Conservation (phyloP, 176 grass and related monocot genomes). For the Poa annua region DNA sequence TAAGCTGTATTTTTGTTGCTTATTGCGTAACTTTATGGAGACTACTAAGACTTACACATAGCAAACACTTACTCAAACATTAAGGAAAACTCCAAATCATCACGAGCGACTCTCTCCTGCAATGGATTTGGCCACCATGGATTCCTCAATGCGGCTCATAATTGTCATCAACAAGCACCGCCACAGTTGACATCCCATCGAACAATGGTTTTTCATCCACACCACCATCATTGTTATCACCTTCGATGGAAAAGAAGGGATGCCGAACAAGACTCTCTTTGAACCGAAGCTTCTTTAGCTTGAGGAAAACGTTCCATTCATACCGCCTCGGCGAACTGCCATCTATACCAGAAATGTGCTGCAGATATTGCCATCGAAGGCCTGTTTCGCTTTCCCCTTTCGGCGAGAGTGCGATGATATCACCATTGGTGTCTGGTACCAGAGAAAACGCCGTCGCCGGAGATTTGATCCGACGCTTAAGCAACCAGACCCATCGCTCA, state of each 20-base stretch:
- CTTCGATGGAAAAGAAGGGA: background rate
- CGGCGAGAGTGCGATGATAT: background rate
- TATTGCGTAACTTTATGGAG: background rate
- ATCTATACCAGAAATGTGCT: background rate
- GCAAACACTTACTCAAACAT: background rate
- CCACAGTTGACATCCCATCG: background rate
- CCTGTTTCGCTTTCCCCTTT: background rate
- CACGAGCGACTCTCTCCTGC: background rate
- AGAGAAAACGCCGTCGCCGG: background rate
- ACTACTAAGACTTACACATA: background rate
- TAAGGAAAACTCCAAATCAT: background rate
- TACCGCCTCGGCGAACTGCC: background rate
- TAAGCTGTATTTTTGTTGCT: background rate
- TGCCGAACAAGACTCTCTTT: conserved; percentile 10
- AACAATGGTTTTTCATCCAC: conserved; percentile 2
- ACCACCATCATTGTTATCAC: background rate
- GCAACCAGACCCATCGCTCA: background rate
- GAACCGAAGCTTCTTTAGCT: background rate
- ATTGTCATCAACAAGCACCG: background rate
- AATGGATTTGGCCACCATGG: background rate
- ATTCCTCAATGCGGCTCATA: background rate
- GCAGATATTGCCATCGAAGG: background rate
- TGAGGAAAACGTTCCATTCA: conserved; percentile 1
- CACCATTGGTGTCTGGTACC: background rate
- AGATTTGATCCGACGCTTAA: background rate